phyloP scores from a whole-genome alignment of 176 grass and related monocot genomes.

The Phragmites australis region DNA sequence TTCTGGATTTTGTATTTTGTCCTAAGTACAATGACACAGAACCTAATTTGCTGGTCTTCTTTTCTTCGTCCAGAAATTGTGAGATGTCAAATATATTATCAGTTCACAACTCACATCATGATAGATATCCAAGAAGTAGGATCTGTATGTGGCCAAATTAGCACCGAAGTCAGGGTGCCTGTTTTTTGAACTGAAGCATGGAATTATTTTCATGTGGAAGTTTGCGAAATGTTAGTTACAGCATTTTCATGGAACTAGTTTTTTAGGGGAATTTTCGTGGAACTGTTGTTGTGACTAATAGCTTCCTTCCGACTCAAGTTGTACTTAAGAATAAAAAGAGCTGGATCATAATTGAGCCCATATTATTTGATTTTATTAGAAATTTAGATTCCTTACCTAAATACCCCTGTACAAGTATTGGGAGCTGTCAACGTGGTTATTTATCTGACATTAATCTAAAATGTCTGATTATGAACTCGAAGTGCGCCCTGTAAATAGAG shows the following conservation, averaged over 20 bases:
- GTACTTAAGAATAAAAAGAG: slow-evolving; percentile 13
- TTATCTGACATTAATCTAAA: neutral
- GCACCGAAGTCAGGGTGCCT: neutral
- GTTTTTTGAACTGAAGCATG: neutral
- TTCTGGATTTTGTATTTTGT: neutral
- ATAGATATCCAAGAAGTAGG: no score
- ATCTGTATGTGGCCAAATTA: neutral
- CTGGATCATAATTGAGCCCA: neutral
- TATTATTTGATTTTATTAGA: neutral
- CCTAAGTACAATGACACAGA: neutral
- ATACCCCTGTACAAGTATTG: neutral
- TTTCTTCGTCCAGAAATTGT: no score
- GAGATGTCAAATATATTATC: no score
- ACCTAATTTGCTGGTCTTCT: no score
- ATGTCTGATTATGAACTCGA: neutral
- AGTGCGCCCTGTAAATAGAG: slow-evolving; percentile 25
- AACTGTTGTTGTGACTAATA: neutral
- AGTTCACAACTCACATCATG: no score
- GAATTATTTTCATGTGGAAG: slow-evolving; percentile 17
- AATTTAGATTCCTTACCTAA: neutral
- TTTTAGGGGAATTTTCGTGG: no score
- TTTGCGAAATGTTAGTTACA: slow-evolving; percentile 5
- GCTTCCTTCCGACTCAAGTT: slow-evolving; percentile 7
- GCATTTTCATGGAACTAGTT: neutral
- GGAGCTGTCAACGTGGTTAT: neutral